These are phyloP conservation scores for Eucalyptus erythrocorys DNA, from an alignment of 345 rosid species.

Conservation along the genomic window DNA sequence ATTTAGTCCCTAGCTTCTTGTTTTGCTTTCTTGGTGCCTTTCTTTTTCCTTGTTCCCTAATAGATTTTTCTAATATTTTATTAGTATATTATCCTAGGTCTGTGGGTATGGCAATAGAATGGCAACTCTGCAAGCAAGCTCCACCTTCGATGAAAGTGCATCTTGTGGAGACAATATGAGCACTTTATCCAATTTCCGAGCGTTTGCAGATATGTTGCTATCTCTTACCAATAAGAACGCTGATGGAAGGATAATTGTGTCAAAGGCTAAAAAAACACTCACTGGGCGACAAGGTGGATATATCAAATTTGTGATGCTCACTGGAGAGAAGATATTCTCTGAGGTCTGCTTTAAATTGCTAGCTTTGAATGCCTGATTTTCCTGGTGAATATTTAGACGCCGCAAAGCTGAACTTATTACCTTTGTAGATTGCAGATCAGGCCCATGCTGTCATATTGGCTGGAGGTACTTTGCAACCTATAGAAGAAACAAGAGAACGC, in stretches of 20 bases:
- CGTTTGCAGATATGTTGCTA: slow-evolving; percentile 48
- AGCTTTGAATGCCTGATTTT: background rate
- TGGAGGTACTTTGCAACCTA: slow-evolving; percentile 95
- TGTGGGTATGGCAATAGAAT: slow-evolving; percentile 64
- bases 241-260: slow-evolving; percentile 84
- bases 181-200: slow-evolving; percentile 60
- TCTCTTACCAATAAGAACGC: slow-evolving; percentile 75
- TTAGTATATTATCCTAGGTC: slow-evolving; percentile 27
- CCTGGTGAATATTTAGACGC: background rate
- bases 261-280: slow-evolving; percentile 30
- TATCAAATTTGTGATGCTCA: slow-evolving; percentile 84
- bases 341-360: slow-evolving; percentile 42
- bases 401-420: background rate
- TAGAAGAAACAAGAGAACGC: slow-evolving; percentile 87
- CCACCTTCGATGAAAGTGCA: slow-evolving; percentile 7
- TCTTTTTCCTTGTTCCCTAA: background rate
- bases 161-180: slow-evolving; percentile 31
- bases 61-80: background rate
- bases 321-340: slow-evolving; percentile 76
- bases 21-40: background rate
- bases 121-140: slow-evolving; percentile 30
- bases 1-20: background rate
- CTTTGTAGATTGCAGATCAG: slow-evolving; percentile 59
- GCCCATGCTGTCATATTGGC: slow-evolving; percentile 81
- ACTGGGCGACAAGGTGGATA: slow-evolving; percentile 42